Base-by-base conservation (phyloP, 306 rosid genomes). In the Trichosanthes truncata region DNA sequence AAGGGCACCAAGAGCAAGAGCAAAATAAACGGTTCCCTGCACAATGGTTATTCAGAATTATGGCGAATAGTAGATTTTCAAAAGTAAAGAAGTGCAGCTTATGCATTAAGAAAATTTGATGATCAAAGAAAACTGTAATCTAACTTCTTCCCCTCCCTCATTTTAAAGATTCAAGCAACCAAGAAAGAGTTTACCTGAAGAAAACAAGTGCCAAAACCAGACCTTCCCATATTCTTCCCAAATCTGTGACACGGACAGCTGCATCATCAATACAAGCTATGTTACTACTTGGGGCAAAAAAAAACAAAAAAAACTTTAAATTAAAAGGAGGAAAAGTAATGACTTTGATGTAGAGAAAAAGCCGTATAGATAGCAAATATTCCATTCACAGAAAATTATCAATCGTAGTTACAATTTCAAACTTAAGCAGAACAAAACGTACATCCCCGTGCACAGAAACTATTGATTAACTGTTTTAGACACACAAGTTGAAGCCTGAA, bases 191-290 rank as follows among this genome's bases (percentile, higher is more conserved):
- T 62, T 79, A 96, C 99, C 96, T 93, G 99, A 80, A 90, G 48
- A 78, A 77, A 86, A 78, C 92, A 87, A 82, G 90, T 84, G 82
- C 93, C 88, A 79, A 96, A 93, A 76, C 99, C 99, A 80, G 98
- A 94, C 72, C 92, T 89, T 84, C 86, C 85, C 99, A 93, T 90
- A 85, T 96, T 96, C 93, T 96, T 91, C 86, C 98, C 99, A 61
- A 90, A 96, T 81, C 94, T 89, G 81, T 91, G 89, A 88, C 96
- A 96, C 12, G 99, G 99, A 85, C 98, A 96, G 82, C 99, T 93
- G 94, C 88, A 87, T 80, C 68, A 86, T 45, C 51, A 87, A 86
- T 4, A 80, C 40, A 68, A n/a, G 4, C 1, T 6, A 46, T 41
- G 56, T 69, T 41, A 69, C 53, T 41, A 41, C 26, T 20, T 38